These are phyloP conservation scores for Tubosaeta sp. DNA, from an alignment of 768 basidiomycete genomes.

Conservation along the genomic window DNA sequence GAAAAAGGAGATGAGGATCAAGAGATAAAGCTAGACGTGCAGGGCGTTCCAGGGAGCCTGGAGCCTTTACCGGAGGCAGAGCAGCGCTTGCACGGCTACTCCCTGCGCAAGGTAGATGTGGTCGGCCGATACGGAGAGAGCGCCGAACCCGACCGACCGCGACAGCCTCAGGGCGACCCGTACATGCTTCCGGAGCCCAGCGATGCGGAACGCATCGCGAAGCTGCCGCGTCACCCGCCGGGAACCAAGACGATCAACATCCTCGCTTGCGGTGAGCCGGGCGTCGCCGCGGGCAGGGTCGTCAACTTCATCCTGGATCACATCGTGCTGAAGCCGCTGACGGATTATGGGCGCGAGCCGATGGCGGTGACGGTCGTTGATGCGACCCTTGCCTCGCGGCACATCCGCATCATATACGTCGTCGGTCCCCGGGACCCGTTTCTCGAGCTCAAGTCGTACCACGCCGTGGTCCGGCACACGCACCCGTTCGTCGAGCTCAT, in stretches of 20 bases:
- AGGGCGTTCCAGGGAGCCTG: conserved; percentile 16
- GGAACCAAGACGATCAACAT: conserved; percentile 30
- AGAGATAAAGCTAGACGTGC: not conserved
- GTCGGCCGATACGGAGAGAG: conserved; percentile 1
- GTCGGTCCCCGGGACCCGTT: conserved; percentile 29
- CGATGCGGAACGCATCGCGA: conserved; percentile 18
- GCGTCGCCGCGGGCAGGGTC: conserved; percentile 27
- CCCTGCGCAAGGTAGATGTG: conserved; percentile 11
- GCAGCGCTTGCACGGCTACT: conserved; percentile 6
- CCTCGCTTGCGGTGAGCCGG: conserved; percentile 41
- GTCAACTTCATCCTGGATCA: conserved; percentile 23
- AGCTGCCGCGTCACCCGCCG: conserved; percentile 16
- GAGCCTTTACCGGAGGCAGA: conserved; percentile 16
- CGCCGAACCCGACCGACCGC: not conserved
- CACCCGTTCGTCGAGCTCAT: conserved; percentile 27
- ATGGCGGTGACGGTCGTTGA: conserved; percentile 27
- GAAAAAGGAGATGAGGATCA: not conserved
- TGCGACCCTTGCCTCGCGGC: conserved; percentile 12
- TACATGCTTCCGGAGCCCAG: conserved; percentile 5
- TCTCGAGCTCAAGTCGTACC: conserved; percentile 20
- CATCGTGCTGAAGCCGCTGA: conserved; percentile 19
- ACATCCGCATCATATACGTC: conserved; percentile 26
- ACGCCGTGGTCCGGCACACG: conserved; percentile 20
- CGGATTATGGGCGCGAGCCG: conserved; percentile 29
- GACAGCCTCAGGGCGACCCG: conserved; percentile 1